Percentiles rank a stretch among this genome's conserved stretches.
phyloP scores from a whole-genome alignment of 2,329 filamentous ascomycete species.

The Ascochyta clinopodiicola region DNA sequence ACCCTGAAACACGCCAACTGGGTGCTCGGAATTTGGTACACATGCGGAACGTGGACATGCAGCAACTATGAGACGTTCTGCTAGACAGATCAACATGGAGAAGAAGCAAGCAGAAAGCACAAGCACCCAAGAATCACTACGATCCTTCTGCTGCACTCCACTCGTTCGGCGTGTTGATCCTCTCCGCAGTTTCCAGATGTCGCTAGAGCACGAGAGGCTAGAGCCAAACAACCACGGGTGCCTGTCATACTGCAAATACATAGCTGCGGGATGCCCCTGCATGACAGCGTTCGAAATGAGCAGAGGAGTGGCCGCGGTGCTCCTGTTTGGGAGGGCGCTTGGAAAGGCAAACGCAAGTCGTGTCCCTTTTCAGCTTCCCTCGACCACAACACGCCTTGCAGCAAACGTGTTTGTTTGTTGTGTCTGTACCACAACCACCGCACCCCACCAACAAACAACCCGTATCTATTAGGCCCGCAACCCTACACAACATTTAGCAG shows the following conservation, averaged over 20 bases:
- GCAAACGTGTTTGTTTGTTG: slow-evolving; percentile 12
- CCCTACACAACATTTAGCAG: slow-evolving; percentile 12
- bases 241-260: slow-evolving; percentile 2
- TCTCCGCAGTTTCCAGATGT: slow-evolving; percentile 5
- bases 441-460: slow-evolving; percentile 7
- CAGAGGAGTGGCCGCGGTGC: slow-evolving; percentile 10
- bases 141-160: slow-evolving; percentile 15
- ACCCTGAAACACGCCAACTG: slow-evolving; percentile 23
- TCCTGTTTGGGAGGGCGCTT: slow-evolving; percentile 10
- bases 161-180: slow-evolving; percentile 14
- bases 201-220: slow-evolving; percentile 10
- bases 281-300: slow-evolving; percentile 15
- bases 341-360: slow-evolving; percentile 11
- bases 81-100: background rate
- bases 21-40: slow-evolving; percentile 5
- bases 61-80: background rate
- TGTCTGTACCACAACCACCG: slow-evolving; percentile 11
- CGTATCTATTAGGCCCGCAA: slow-evolving; percentile 10
- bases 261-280: slow-evolving; percentile 14
- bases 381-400: slow-evolving; percentile 16
- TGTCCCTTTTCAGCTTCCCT: slow-evolving; percentile 8
- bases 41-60: slow-evolving; percentile 1
- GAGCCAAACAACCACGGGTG: slow-evolving; percentile 5
- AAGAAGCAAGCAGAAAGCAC: background rate
- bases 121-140: background rate